phyloP scores from a whole-genome alignment of 1,284 basidiomycete genomes.

The Lentinus polychrous region DNA sequence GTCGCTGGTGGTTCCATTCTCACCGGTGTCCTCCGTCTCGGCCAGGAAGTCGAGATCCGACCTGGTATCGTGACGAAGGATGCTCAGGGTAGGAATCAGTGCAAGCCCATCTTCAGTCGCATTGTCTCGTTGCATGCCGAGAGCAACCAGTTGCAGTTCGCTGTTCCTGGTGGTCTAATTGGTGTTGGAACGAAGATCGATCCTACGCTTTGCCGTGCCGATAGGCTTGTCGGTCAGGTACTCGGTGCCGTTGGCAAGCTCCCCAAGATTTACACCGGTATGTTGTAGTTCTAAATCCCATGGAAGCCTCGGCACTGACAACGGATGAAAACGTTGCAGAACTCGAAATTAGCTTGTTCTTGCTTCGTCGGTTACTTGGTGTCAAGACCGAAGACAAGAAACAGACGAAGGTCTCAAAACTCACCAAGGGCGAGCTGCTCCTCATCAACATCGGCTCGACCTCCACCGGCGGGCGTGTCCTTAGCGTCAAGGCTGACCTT shows the following conservation, averaged over 20 bases:
- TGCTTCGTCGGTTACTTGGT: conserved; percentile 87
- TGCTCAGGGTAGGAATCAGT: conserved; percentile 82
- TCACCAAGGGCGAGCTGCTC: conserved; percentile 89
- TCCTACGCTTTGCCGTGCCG: conserved; percentile 94
- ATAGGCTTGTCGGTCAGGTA: conserved; percentile 95
- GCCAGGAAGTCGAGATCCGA: conserved; percentile 94
- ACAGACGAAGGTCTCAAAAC: conserved; percentile 92
- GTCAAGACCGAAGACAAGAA: conserved; percentile 99
- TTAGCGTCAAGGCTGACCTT: conserved; percentile 87
- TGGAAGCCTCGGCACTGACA: conserved; percentile 1
- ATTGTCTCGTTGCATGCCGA: conserved; percentile 93
- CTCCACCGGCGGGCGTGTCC: conserved; percentile 87
- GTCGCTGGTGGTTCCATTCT: conserved; percentile 97
- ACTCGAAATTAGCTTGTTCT: conserved; percentile 88
- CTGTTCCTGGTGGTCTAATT: conserved; percentile 95
- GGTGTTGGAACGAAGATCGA: conserved; percentile 98
- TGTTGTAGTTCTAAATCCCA: conserved; percentile 13
- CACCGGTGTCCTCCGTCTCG: conserved; percentile 85
- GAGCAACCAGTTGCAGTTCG: conserved; percentile 91
- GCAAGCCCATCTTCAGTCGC: conserved; percentile 88
- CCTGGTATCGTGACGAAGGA: conserved; percentile 98
- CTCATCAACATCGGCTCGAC: conserved; percentile 94
- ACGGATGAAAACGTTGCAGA: conserved; percentile 35
- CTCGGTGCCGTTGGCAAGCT: conserved; percentile 91
- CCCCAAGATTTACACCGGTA: conserved; percentile 89